These are phyloP conservation scores for Hevea brasiliensis DNA, from an alignment of 345 rosid genomes.

Conservation along the genomic window DNA sequence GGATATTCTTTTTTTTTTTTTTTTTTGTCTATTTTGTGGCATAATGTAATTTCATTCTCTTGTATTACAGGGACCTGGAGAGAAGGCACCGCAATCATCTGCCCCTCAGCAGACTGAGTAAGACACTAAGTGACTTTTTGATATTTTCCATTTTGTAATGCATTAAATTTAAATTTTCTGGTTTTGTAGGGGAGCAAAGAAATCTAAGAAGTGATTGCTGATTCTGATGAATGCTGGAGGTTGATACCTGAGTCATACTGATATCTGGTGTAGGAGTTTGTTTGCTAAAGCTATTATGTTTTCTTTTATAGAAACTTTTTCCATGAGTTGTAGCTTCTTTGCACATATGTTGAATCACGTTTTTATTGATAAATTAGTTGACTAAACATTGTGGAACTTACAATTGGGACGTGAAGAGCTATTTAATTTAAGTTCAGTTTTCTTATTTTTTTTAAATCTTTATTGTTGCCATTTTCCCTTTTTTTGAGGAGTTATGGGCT, in stretches of 20 bases:
- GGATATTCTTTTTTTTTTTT: too few species aligned
- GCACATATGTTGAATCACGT: conserved; percentile 13
- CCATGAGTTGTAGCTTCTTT: conserved; percentile 12
- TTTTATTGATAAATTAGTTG: not conserved
- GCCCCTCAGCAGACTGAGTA: conserved; percentile 19
- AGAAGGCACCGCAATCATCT: conserved; percentile 15
- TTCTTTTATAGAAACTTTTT: conserved; percentile 20
- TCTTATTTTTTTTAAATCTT: too few species aligned
- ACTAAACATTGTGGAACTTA: not conserved
- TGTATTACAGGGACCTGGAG: conserved; percentile 23
- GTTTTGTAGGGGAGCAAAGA: conserved; percentile 22
- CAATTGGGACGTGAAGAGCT: not conserved
- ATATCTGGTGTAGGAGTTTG: conserved; percentile 29
- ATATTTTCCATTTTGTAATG: not conserved
- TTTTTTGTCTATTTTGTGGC: not conserved
- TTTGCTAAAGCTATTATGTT: conserved; percentile 9
- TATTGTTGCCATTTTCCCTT: too few species aligned
- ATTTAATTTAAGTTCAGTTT: not conserved
- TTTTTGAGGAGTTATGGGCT: too few species aligned
- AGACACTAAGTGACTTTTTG: not conserved
- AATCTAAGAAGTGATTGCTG: conserved; percentile 27
- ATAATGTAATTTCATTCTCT: not conserved
- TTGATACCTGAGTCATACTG: conserved; percentile 1
- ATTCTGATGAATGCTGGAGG: conserved; percentile 12
- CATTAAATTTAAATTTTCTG: not conserved